Evolutionary conservation across 1,284 basidiomycete genomes (phyloP).

Genomic region (Somion occarium): DNA sequence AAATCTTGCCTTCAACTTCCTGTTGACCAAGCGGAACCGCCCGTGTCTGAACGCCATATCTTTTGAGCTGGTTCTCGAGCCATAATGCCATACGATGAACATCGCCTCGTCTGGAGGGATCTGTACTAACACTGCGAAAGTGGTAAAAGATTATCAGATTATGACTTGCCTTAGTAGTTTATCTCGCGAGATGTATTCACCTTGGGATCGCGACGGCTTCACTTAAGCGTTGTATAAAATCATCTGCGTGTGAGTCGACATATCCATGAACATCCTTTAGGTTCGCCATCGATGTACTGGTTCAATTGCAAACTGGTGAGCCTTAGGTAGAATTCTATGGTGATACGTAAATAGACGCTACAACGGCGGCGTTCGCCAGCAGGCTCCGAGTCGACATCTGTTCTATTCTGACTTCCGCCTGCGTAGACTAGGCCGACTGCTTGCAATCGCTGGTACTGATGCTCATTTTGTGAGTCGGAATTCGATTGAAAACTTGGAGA

Average conservation of each 20-base stretch:
- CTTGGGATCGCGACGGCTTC: conserved; percentile 3
- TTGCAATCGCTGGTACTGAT: too few relatives aligned
- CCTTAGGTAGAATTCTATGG: too few relatives aligned
- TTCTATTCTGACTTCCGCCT: too few relatives aligned
- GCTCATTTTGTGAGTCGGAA: too few relatives aligned
- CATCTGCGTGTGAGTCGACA: neutral
- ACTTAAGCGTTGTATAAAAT: conserved; percentile 1
- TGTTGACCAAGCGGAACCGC: conserved; percentile 1
- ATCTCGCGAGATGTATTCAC: neutral
- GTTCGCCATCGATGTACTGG: too few relatives aligned
- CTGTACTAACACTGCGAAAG: conserved; percentile 5
- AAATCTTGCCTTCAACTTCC: neutral
- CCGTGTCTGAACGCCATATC: neutral
- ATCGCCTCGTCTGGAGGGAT: conserved; percentile 1
- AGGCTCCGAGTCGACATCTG: too few relatives aligned
- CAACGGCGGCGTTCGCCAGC: too few relatives aligned
- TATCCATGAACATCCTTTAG: neutral
- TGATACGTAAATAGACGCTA: too few relatives aligned
- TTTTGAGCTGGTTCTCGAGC: conserved; percentile 1
- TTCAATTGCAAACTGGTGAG: too few relatives aligned
- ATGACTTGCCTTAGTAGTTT: neutral
- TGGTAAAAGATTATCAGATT: neutral
- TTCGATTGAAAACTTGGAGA: too few relatives aligned
- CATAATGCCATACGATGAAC: conserved; percentile 5
- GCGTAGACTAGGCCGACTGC: too few relatives aligned